phyloP scores from a whole-genome alignment of 2,329 filamentous ascomycete species.

The Paraconiothyrium brasiliense region DNA sequence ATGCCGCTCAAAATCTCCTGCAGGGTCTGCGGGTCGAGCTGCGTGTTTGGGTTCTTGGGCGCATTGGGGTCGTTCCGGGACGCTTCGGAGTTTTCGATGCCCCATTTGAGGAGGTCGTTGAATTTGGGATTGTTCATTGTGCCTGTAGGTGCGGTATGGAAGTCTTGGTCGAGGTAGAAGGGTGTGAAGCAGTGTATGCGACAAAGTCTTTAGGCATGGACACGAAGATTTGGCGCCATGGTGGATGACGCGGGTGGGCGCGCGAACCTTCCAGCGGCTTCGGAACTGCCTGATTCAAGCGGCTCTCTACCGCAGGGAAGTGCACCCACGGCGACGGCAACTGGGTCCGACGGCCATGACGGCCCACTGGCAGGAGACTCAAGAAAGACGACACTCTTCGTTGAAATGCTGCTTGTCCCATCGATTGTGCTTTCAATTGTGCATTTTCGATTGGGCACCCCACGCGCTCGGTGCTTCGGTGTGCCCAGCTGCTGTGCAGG shows the following conservation, averaged over 20 bases:
- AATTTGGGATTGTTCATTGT: slow-evolving; percentile 68
- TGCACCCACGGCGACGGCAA: neutral
- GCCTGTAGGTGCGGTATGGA: neutral
- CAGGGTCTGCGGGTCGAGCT: slow-evolving; percentile 75
- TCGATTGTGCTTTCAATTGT: neutral
- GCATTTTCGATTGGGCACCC: neutral
- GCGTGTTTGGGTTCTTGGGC: slow-evolving; percentile 46
- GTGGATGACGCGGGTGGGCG: slow-evolving; percentile 27
- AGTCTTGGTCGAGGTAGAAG: slow-evolving; percentile 1
- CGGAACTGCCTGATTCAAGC: slow-evolving; percentile 16
- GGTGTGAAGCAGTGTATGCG: slow-evolving; percentile 17
- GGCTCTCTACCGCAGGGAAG: neutral
- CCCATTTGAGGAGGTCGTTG: slow-evolving; percentile 84
- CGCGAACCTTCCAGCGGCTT: slow-evolving; percentile 31
- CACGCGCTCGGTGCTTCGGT: slow-evolving; percentile 9
- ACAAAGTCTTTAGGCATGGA: slow-evolving; percentile 27
- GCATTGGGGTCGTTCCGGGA: slow-evolving; percentile 46
- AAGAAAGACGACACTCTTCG: too few species aligned
- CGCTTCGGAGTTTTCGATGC: slow-evolving; percentile 69
- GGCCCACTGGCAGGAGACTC: neutral
- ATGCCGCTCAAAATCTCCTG: slow-evolving; percentile 77
- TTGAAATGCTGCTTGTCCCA: neutral
- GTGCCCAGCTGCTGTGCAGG: slow-evolving; percentile 1
- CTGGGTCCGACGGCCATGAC: slow-evolving; percentile 14
- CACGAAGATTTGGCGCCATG: slow-evolving; percentile 18